Conservation (phyloP, 768 basidiomycete genomes). For the Amanita brunnescens region DNA sequence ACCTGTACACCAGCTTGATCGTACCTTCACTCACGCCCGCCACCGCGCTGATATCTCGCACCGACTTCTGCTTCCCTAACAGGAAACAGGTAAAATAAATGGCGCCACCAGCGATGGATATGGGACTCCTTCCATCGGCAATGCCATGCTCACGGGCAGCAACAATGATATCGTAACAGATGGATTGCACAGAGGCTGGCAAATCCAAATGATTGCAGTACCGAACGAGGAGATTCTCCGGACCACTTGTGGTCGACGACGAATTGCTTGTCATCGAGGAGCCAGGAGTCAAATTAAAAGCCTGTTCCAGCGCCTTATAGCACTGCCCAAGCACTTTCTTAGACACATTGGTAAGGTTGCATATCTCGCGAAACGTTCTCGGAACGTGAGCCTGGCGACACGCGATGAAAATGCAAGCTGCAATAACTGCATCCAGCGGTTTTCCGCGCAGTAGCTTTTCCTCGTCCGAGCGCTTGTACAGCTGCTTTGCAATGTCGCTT, state of each 20-base stretch:
- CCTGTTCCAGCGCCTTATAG: conserved; percentile 81
- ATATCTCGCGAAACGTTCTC: conserved; percentile 92
- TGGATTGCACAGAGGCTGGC: conserved; percentile 72
- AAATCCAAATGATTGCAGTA: conserved; percentile 92
- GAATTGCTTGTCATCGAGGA: conserved; percentile 47
- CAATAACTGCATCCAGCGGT: conserved; percentile 86
- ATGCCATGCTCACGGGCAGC: conserved; percentile 77
- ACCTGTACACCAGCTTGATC: conserved; percentile 80
- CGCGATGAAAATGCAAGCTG: conserved; percentile 97
- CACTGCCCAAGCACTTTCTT: conserved; percentile 95
- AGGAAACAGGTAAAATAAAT: conserved; percentile 89
- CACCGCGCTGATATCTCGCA: conserved; percentile 81
- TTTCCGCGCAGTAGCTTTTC: conserved; percentile 90
- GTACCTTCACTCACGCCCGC: conserved; percentile 96
- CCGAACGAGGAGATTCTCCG: conserved; percentile 83
- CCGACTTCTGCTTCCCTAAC: conserved; percentile 63
- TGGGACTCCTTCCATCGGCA: conserved; percentile 89
- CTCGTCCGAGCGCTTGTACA: conserved; percentile 96
- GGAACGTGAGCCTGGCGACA: conserved; percentile 95
- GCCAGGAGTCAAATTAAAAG: conserved; percentile 82
- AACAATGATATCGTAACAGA: conserved; percentile 76
- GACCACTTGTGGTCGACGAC: conserved; percentile 49
- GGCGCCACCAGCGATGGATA: conserved; percentile 97
- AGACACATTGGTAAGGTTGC: conserved; percentile 85
- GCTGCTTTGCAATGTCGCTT: conserved; percentile 92